Base-by-base conservation (phyloP, 768 basidiomycete species). In the Terana coerulea region DNA sequence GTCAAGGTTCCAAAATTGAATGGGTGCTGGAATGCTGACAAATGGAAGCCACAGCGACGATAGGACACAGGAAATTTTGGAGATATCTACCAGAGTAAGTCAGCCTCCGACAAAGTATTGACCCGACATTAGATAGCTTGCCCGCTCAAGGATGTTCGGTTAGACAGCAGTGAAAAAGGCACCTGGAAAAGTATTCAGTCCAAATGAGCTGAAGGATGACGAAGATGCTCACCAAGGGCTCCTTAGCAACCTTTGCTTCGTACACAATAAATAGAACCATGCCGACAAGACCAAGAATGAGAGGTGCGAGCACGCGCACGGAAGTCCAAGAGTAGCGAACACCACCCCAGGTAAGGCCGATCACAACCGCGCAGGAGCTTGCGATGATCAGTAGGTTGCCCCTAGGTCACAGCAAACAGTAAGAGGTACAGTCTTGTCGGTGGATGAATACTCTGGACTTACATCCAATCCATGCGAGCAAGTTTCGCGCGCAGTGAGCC, bases 291-390 rank as follows among this genome's bases (percentile, higher is more conserved):
- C 76, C 76, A 37, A 73, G 37, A 33, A 74, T 59, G n/a, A 77
- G 66, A 0, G 75, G 73, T 2, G 64, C 71, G n/a, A 76, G 64
- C 8, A 73, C 67, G 17, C 64, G 60, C n/a, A 52, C 66, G 0
- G 67, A 69, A 6, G 43, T 40, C 76, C 76, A 77, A 0, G 69
- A 34, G 63, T 70, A 72, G 1, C 58, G 51, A 26, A 67, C 57
- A 19, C 72, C 75, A n/a, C 68, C 76, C 69, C 70, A 75, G 3
- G 72, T 73, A 5, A 77, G 54, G 1, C 64, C 72, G 52, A 75
- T 53, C 30, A 72, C 62, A 10, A 58, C 56, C 1, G 64, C 56
- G 1, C 64, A 63, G 0, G 69, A 60, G 3, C 65, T 63, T 14
- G 54, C 60, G 29, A 71, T 61, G 46, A 71, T 58, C 19, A 74